These are phyloP conservation scores for Cladosporium sp. DNA, from an alignment of 2,329 filamentous ascomycete genomes.

Conservation along the genomic window DNA sequence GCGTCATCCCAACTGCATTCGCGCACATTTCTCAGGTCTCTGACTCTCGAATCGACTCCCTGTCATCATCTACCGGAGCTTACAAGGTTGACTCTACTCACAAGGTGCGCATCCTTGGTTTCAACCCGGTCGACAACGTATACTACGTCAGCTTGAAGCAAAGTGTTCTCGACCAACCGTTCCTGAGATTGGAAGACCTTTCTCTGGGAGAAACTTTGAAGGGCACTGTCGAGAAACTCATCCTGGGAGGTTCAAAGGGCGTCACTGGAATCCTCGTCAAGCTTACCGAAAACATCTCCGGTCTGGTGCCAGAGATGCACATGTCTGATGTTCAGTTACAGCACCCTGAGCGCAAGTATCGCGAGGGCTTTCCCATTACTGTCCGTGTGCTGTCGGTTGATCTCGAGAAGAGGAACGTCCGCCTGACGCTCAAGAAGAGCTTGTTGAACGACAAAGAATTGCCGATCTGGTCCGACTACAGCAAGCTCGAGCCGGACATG, in stretches of 20 bases:
- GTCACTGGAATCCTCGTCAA: constrained; percentile 78
- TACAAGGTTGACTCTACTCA: constrained; percentile 77
- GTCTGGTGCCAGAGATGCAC: constrained; percentile 84
- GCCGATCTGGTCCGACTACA: constrained; percentile 71
- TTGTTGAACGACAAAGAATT: constrained; percentile 72
- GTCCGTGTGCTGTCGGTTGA: constrained; percentile 81
- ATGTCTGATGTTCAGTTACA: constrained; percentile 83
- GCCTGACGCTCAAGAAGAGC: constrained; percentile 90
- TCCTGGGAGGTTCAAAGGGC: constrained; percentile 73
- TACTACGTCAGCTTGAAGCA: constrained; percentile 83
- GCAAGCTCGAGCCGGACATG: constrained; percentile 67
- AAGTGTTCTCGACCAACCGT: constrained; percentile 78
- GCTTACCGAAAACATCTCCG: constrained; percentile 79
- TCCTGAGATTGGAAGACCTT: constrained; percentile 87
- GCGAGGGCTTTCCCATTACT: constrained; percentile 78
- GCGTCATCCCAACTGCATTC: constrained; percentile 52
- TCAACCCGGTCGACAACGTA: constrained; percentile 80
- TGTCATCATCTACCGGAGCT: constrained; percentile 71
- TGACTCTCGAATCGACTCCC: constrained; percentile 80
- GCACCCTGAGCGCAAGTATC: constrained; percentile 95
- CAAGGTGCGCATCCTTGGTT: constrained; percentile 76
- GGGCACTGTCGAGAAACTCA: constrained; percentile 77
- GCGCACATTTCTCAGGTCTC: constrained; percentile 92
- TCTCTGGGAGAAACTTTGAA: constrained; percentile 75
- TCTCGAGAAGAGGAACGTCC: constrained; percentile 69